These are phyloP conservation scores for Vanrija humicola DNA, from an alignment of 1,284 basidiomycete genomes.

Conservation along the genomic window DNA sequence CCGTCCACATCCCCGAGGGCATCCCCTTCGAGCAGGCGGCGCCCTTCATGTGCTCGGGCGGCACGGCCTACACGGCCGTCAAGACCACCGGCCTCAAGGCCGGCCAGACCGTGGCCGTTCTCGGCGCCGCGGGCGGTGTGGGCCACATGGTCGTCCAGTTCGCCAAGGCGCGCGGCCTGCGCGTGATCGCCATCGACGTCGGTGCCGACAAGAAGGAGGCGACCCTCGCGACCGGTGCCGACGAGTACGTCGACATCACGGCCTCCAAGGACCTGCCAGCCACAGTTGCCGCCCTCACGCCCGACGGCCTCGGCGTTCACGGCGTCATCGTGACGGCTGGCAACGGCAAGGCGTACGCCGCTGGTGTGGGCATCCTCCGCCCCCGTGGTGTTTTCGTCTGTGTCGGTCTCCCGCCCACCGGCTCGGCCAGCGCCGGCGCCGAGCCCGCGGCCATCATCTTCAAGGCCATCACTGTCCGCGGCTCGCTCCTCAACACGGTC, in stretches of 20 bases:
- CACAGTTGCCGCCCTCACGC: constrained; percentile 8
- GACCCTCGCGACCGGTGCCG: constrained; percentile 7
- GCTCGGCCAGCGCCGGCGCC: constrained; percentile 38
- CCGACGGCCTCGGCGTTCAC: constrained; percentile 14
- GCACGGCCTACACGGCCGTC: constrained; percentile 20
- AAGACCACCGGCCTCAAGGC: constrained; percentile 14
- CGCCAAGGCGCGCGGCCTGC: constrained; percentile 13
- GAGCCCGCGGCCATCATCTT: constrained; percentile 40
- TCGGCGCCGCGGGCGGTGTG: constrained; percentile 17
- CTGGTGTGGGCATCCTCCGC: constrained; percentile 10
- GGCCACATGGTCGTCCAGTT: constrained; percentile 23
- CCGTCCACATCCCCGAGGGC: constrained; percentile 13
- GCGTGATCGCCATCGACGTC: constrained; percentile 16
- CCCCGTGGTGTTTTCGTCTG: constrained; percentile 11
- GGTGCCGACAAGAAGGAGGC: constrained; percentile 13
- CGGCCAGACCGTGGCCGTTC: constrained; percentile 10
- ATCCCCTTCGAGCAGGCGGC: constrained; percentile 15
- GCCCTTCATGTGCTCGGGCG: constrained; percentile 19
- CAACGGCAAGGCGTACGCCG: constrained; percentile 17
- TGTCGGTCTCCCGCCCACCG: constrained; percentile 15
- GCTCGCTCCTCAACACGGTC: constrained; percentile 34
- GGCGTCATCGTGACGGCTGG: constrained; percentile 17
- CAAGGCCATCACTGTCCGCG: constrained; percentile 45
- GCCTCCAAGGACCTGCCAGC: constrained; percentile 9
- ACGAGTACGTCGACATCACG: constrained; percentile 10